These are phyloP conservation scores for Phellopilus nigrolimitatus DNA, from an alignment of 1,284 basidiomycete species.

Conservation along the genomic window DNA sequence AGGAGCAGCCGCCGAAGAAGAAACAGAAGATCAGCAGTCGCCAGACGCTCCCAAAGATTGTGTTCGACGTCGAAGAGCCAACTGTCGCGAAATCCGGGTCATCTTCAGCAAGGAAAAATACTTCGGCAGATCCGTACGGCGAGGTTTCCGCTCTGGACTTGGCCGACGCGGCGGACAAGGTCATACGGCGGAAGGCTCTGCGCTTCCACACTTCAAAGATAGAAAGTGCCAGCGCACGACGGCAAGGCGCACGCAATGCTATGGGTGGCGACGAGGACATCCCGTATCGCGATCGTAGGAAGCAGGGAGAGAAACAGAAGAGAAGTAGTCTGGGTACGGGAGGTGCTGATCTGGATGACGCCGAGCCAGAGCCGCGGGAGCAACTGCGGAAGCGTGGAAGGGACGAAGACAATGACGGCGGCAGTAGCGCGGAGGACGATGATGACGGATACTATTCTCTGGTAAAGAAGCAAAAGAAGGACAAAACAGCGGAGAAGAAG, in stretches of 20 bases:
- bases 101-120: conserved; percentile 26
- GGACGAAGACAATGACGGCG: conserved; percentile 39
- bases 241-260: conserved; percentile 64
- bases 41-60: conserved; percentile 29
- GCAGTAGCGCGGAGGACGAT: conserved; percentile 33
- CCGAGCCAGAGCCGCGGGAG: conserved; percentile 46
- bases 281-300: conserved; percentile 69
- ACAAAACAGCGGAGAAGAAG: conserved; percentile 75
- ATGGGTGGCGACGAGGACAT: conserved; percentile 86
- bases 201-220: conserved; percentile 86
- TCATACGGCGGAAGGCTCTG: conserved; percentile 69
- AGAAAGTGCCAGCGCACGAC: conserved; percentile 66
- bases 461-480: conserved; percentile 69
- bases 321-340: conserved; percentile 43
- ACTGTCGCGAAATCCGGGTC: conserved; percentile 34
- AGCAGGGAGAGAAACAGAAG: conserved; percentile 51
- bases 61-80: conserved; percentile 74
- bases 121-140: conserved; percentile 36
- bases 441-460: conserved; percentile 84
- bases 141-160: conserved; percentile 67
- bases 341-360: conserved; percentile 65
- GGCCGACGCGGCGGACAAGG: conserved; percentile 79
- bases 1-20: conserved; percentile 33
- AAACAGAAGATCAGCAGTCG: conserved; percentile 35
- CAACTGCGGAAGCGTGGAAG: conserved; percentile 41